Conservation (phyloP, 805 yeast species). For the Nadsonia fulvescens region DNA sequence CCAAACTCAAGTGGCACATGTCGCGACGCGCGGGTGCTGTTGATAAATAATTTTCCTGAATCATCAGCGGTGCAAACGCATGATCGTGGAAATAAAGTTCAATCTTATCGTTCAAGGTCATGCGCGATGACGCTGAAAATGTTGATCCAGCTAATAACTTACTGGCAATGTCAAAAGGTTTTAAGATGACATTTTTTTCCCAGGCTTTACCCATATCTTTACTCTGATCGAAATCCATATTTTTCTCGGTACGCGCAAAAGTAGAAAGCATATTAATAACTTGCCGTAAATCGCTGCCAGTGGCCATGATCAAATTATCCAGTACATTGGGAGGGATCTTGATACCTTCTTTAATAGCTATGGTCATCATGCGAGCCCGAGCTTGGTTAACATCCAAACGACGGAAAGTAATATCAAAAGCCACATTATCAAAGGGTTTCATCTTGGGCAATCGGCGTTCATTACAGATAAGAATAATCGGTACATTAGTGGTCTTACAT, state of each 20-base stretch:
- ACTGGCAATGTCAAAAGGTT: constrained; percentile 80
- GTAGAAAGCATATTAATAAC: constrained; percentile 80
- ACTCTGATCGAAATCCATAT: constrained; percentile 46
- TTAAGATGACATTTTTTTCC: constrained; percentile 79
- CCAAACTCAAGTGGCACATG: constrained; percentile 46
- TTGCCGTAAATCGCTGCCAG: constrained; percentile 85
- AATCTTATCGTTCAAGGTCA: constrained; percentile 60
- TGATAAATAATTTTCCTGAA: constrained; percentile 76
- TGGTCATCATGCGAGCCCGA: constrained; percentile 72
- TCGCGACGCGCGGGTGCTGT: constrained; percentile 44
- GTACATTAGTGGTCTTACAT: constrained; percentile 71
- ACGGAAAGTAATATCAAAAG: constrained; percentile 67
- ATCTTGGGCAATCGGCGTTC: constrained; percentile 84
- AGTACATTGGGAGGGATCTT: constrained; percentile 64
- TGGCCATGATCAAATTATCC: constrained; percentile 68
- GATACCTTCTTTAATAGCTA: constrained; percentile 70
- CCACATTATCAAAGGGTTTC: constrained; percentile 82
- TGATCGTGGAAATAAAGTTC: constrained; percentile 86
- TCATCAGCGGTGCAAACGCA: constrained; percentile 88
- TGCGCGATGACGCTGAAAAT: constrained; percentile 33
- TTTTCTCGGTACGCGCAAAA: constrained; percentile 53
- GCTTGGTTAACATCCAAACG: constrained; percentile 75
- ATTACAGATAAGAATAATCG: constrained; percentile 84
- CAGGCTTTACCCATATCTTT: constrained; percentile 46
- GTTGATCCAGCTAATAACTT: constrained; percentile 43